These are phyloP conservation scores for Trichoderma koningii DNA, from an alignment of 2,329 filamentous ascomycete species.

Conservation along the genomic window DNA sequence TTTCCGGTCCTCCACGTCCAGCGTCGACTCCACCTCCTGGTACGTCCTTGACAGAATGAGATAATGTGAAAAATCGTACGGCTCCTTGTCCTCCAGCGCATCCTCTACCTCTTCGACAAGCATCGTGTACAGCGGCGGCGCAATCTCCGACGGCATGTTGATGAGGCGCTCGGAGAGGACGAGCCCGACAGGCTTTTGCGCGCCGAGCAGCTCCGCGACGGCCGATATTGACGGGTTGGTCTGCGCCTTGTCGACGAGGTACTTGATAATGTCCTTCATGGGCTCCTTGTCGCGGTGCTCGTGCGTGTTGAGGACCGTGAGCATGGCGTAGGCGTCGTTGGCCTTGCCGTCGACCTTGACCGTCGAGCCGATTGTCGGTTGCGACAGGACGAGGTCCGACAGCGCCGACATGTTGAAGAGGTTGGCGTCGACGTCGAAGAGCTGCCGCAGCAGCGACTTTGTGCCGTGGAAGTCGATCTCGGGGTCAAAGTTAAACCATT, in stretches of 20 bases:
- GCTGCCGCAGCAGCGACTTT: slow-evolving; percentile 84
- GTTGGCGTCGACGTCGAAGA: slow-evolving; percentile 84
- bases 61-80: slow-evolving; percentile 92
- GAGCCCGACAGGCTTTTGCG: slow-evolving; percentile 69
- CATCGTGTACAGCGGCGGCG: slow-evolving; percentile 94
- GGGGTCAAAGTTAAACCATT: slow-evolving; percentile 95
- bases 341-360: slow-evolving; percentile 97
- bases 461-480: slow-evolving; percentile 93
- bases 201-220: slow-evolving; percentile 58
- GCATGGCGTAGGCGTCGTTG: slow-evolving; percentile 87
- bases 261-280: slow-evolving; percentile 69
- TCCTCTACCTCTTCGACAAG: slow-evolving; percentile 86
- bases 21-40: slow-evolving; percentile 77
- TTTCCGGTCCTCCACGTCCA: slow-evolving; percentile 64
- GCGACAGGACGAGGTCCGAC: slow-evolving; percentile 81
- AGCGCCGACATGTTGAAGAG: slow-evolving; percentile 87
- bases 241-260: slow-evolving; percentile 63
- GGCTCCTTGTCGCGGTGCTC: slow-evolving; percentile 76
- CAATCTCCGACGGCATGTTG: slow-evolving; percentile 93
- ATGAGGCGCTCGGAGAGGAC: slow-evolving; percentile 91
- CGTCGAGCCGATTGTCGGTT: slow-evolving; percentile 86
- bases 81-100: slow-evolving; percentile 86
- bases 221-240: slow-evolving; percentile 57
- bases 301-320: slow-evolving; percentile 81
- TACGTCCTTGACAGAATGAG: slow-evolving; percentile 92